Evolutionary conservation across 257 asterid species (phyloP).

Genomic region (Solanum etuberosum): DNA sequence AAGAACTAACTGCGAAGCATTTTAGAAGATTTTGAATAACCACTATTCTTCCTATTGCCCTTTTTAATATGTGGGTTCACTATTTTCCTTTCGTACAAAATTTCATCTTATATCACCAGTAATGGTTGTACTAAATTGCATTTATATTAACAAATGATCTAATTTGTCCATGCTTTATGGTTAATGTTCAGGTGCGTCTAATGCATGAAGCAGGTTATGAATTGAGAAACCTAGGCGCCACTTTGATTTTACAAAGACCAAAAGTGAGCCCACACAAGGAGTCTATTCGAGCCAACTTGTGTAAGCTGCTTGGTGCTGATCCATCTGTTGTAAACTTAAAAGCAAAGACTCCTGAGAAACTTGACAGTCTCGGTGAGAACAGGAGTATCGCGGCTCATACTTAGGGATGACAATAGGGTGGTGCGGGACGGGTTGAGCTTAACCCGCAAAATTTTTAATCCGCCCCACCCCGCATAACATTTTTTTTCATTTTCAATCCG

Average conservation of each 20-base stretch:
- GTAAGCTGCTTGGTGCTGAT: constrained; percentile 75
- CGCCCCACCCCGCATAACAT: too few species aligned
- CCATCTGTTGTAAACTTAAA: constrained; percentile 75
- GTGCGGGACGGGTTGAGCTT: too few species aligned
- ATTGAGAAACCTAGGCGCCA: constrained; percentile 79
- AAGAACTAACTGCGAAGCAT: not conserved
- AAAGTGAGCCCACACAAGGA: constrained; percentile 94
- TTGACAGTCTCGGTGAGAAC: constrained; percentile 95
- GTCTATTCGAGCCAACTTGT: constrained; percentile 58
- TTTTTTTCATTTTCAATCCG: too few species aligned
- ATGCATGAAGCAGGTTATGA: constrained; percentile 94
- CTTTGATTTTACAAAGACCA: constrained; percentile 89
- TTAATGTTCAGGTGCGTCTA: constrained; percentile 57
- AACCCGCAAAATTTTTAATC: too few species aligned
- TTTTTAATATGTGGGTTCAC: not conserved
- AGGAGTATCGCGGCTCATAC: constrained; percentile 95
- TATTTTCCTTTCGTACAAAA: not conserved
- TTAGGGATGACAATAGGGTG: too few species aligned
- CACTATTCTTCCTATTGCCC: not conserved
- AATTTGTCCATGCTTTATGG: constrained; percentile 1
- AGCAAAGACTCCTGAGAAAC: constrained; percentile 96
- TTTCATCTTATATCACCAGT: not conserved
- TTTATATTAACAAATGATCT: not conserved
- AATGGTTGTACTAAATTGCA: not conserved
- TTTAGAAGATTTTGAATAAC: not conserved